Evolutionary conservation across 768 basidiomycete genomes (phyloP), one percentile per base, ranked within the genome.

Genomic region (Mycena crocata): DNA sequence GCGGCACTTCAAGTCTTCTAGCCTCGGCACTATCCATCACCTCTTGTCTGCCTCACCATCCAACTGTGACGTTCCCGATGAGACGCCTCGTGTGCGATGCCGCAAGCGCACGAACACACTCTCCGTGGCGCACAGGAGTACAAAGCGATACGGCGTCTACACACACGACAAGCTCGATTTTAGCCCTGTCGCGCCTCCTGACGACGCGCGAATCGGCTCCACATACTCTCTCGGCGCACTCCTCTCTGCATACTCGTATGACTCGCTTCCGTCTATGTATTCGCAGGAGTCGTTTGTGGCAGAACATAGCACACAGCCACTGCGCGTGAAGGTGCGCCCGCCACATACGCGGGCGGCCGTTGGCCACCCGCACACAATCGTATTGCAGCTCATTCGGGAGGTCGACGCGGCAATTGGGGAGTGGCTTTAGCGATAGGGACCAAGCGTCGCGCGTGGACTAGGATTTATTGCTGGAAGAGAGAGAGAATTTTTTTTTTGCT

Each of bases 71-170:
- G 19, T 32, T n/a, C 30, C 34, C 24, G 56, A 64, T 40, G 12
- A 62, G 48, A 62, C 67, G n/a, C 72, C 75, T 10, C 69, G 67
- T 42, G 72, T 73, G 17, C 64, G 65, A 7, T 73, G 70, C 34
- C 72, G 71, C 34, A 77, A 71, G 58, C 71, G 76, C 49, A 74
- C 74, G 15, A 73, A 74, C 44, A 74, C 72, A 17, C 66, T 72
- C 55, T 74, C 68, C 28, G 52, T 40, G 5, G 57, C 37, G 15
- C 34, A 59, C 46, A 46, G 26, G 17, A 49, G n/a, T n/a, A n/a
- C 68, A 46, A 81, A 78, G 66, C 77, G 82, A 15, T 81, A 82
- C 52, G 82, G 80, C 5, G 80, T 82, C 13, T 82, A 81, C 64
- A 78, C 79, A 7, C 73, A 75, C 31, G 73, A 74, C 32, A 64